phyloP scores from a whole-genome alignment of 371 early-diverging fungal species.

The Mortierella sp. region DNA sequence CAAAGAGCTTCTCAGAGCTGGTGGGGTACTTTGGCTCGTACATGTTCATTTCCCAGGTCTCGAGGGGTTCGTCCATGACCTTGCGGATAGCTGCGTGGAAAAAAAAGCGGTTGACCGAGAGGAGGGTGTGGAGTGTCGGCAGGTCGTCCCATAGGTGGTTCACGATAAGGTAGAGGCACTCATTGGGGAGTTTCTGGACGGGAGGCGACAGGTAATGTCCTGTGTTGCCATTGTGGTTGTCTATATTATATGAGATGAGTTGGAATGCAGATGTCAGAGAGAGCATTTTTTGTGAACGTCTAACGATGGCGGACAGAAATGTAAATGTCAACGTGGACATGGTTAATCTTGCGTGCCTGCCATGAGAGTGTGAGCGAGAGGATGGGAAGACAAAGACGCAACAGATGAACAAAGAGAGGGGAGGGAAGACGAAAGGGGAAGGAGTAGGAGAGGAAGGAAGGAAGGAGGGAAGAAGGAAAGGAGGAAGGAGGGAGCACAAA shows the following conservation, averaged over 20 bases:
- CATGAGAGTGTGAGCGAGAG: too few relatives aligned
- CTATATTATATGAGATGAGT: background rate
- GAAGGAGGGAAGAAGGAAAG: too few relatives aligned
- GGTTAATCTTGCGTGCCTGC: too few relatives aligned
- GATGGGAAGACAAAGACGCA: too few relatives aligned
- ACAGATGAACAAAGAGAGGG: too few relatives aligned
- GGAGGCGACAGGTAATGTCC: background rate
- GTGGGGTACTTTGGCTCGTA: background rate
- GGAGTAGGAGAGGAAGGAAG: too few relatives aligned
- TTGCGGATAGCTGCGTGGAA: constrained; percentile 17
- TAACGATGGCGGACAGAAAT: too few relatives aligned
- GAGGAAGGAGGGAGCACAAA: too few relatives aligned
- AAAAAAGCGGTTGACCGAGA: constrained; percentile 22
- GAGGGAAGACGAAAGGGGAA: too few relatives aligned
- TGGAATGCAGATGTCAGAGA: background rate
- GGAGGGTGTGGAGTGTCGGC: constrained; percentile 8
- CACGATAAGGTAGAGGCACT: constrained; percentile 21
- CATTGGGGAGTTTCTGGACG: constrained; percentile 16
- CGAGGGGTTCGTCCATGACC: constrained; percentile 13
- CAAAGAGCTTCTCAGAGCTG: background rate
- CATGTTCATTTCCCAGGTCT: background rate
- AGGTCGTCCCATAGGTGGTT: constrained; percentile 15
- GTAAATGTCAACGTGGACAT: too few relatives aligned
- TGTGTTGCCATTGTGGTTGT: background rate
- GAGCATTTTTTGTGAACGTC: too few relatives aligned